A percentile compares a stretch with the other conserved stretches of the same genome.
phyloP scores from a whole-genome alignment of 371 early-diverging fungal genomes.

The Mortierella sp. region DNA sequence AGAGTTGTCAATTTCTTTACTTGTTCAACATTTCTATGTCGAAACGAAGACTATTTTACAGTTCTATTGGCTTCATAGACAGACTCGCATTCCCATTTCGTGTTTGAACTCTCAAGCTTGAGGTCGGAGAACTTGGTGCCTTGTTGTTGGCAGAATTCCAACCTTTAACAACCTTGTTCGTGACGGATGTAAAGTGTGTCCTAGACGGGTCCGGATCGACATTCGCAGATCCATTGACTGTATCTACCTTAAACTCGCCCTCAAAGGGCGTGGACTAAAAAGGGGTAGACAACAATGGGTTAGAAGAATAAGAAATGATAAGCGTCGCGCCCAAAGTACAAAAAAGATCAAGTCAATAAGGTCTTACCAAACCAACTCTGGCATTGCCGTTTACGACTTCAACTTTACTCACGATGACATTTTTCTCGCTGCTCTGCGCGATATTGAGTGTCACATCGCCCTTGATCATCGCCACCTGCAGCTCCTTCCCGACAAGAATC shows the following conservation, averaged over 20 bases:
- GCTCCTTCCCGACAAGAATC: constrained; percentile 11
- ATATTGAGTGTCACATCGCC: constrained; percentile 15
- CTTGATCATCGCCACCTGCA: constrained; percentile 10
- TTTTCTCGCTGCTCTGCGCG: background rate
- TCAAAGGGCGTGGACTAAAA: constrained; percentile 8
- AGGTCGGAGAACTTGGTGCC: background rate
- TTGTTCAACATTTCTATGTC: background rate
- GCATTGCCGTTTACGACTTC: constrained; percentile 2
- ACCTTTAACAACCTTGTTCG: background rate
- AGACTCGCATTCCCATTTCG: background rate
- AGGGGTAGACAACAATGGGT: background rate
- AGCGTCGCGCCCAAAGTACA: background rate
- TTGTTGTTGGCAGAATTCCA: constrained; percentile 1
- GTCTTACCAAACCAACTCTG: constrained; percentile 13
- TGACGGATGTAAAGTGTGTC: background rate
- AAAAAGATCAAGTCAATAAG: background rate
- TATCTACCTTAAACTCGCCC: constrained; percentile 11
- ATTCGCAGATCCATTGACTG: background rate
- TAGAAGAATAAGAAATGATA: background rate
- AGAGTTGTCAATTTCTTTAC: too few species aligned
- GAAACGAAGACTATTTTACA: background rate
- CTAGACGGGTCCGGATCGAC: background rate
- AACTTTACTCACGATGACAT: constrained; percentile 5
- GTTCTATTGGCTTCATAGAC: constrained; percentile 7
- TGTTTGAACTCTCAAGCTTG: background rate